Conservation (phyloP, 2,329 filamentous ascomycete genomes). For the Coniochaeta hoffmannii region DNA sequence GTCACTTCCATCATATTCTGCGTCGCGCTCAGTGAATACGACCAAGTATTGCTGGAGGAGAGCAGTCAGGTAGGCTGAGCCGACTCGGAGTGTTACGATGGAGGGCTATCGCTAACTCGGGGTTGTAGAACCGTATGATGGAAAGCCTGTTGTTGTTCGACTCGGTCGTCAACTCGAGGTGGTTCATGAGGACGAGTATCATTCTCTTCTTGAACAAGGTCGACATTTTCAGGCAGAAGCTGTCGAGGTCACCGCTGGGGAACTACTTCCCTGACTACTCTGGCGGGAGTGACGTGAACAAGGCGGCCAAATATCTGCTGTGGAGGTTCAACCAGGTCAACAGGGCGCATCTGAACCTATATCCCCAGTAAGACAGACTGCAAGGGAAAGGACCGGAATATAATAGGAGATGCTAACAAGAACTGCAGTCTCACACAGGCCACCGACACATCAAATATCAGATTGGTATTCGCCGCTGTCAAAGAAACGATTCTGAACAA, state of each 20-base stretch:
- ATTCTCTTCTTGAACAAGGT: slow-evolving; percentile 99
- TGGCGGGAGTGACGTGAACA: slow-evolving; percentile 94
- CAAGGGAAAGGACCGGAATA: not conserved
- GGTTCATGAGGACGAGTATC: slow-evolving; percentile 99
- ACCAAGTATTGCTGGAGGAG: slow-evolving; percentile 93
- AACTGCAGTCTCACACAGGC: slow-evolving; percentile 84
- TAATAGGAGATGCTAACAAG: slow-evolving; percentile 14
- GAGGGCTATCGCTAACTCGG: not conserved
- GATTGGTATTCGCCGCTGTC: slow-evolving; percentile 93
- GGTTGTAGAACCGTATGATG: slow-evolving; percentile 91
- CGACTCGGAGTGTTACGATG: too few relatives aligned
- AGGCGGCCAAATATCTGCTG: slow-evolving; percentile 92
- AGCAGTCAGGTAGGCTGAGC: slow-evolving; percentile 73
- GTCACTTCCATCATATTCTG: slow-evolving; percentile 99
- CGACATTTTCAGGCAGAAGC: slow-evolving; percentile 94
- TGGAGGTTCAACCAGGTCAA: slow-evolving; percentile 99
- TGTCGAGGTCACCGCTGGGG: slow-evolving; percentile 77
- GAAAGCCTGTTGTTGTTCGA: slow-evolving; percentile 94
- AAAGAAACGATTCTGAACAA: slow-evolving; percentile 99
- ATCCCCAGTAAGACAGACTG: slow-evolving; percentile 75
- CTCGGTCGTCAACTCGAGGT: slow-evolving; percentile 95
- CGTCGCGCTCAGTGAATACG: slow-evolving; percentile 95
- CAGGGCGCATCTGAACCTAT: slow-evolving; percentile 88
- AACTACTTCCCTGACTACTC: slow-evolving; percentile 99
- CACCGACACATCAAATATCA: slow-evolving; percentile 96